Conservation (phyloP, 129 eudicot genomes). For the Silybum marianum region DNA sequence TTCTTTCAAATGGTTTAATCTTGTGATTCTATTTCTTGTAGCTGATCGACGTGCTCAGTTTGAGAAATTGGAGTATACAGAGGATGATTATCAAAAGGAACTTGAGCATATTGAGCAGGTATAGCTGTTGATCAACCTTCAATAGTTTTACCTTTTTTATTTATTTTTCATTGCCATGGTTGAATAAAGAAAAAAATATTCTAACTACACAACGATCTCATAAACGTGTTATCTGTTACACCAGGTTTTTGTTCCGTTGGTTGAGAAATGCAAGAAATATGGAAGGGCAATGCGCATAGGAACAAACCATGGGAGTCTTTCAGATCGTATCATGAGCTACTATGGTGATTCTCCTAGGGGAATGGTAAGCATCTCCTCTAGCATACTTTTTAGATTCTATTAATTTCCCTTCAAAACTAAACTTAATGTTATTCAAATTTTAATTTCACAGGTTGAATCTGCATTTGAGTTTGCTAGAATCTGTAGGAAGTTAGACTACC, state of each 20-base stretch:
- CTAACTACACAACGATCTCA: not conserved
- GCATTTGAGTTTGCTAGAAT: constrained; percentile 98
- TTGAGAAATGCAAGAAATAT: constrained; percentile 94
- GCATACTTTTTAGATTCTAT: constrained; percentile 3
- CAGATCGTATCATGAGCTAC: constrained; percentile 98
- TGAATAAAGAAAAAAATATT: too few species aligned
- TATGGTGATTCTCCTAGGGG: constrained; percentile 99
- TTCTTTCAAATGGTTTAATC: constrained; percentile 12
- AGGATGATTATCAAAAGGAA: constrained; percentile 92
- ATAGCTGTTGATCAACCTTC: constrained; percentile 25
- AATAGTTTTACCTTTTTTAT: not conserved
- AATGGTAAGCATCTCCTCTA: constrained; percentile 61
- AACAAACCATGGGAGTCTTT: constrained; percentile 96
- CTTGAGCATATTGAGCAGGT: constrained; percentile 97
- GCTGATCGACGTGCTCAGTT: constrained; percentile 98
- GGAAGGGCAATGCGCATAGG: constrained; percentile 98
- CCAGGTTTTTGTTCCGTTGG: constrained; percentile 92
- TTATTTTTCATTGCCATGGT: not conserved
- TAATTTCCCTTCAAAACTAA: not conserved
- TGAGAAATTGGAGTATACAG: constrained; percentile 86
- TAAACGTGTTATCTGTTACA: constrained; percentile 6
- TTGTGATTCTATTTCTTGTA: constrained; percentile 38
- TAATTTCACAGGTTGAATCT: constrained; percentile 79
- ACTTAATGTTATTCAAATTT: constrained; percentile 5
- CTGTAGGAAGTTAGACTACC: constrained; percentile 89